Conservation (phyloP, 495 filamentous ascomycete species). For the Chaetomidium leptoderma region DNA sequence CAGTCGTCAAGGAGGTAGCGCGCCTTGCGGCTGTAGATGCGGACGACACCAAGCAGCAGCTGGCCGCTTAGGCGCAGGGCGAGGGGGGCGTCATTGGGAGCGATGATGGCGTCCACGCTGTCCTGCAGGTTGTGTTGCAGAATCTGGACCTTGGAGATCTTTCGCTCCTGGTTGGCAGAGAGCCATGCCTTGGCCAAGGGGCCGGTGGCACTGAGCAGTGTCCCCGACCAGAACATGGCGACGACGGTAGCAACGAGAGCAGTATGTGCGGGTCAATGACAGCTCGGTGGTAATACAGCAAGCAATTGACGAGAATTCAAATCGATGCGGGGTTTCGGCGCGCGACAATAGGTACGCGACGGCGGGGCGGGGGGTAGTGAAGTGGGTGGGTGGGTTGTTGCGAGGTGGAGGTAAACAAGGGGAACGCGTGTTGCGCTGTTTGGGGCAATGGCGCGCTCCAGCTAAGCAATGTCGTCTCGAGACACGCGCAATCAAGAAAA, state of each 20-base stretch:
- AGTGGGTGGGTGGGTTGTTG: conserved; percentile 16
- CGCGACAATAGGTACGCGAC: conserved; percentile 12
- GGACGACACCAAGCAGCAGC: conserved; percentile 87
- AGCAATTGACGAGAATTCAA: conserved; percentile 3
- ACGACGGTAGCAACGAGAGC: conserved; percentile 37
- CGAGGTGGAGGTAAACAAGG: conserved; percentile 34
- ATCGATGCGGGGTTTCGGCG: conserved; percentile 11
- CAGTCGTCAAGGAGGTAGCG: conserved; percentile 95
- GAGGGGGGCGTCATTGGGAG: conserved; percentile 90
- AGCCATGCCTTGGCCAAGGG: conserved; percentile 97
- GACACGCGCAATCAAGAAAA: conserved; percentile 19
- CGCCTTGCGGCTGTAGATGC: conserved; percentile 96
- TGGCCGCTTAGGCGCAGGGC: conserved; percentile 91
- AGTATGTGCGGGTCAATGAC: conserved; percentile 25
- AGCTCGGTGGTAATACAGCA: conserved; percentile 23
- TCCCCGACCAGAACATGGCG: conserved; percentile 97
- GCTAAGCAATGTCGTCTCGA: not conserved
- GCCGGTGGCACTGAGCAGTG: conserved; percentile 91
- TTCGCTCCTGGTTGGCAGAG: conserved; percentile 94
- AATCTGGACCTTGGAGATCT: conserved; percentile 91
- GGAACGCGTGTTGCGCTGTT: conserved; percentile 39
- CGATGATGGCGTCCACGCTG: conserved; percentile 91
- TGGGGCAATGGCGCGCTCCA: conserved; percentile 28
- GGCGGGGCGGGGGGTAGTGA: conserved; percentile 2
- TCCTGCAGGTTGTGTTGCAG: conserved; percentile 87